Evolutionary conservation across 2,329 filamentous ascomycete genomes (phyloP).

Genomic region (Scopulariopsis brevicaulis): DNA sequence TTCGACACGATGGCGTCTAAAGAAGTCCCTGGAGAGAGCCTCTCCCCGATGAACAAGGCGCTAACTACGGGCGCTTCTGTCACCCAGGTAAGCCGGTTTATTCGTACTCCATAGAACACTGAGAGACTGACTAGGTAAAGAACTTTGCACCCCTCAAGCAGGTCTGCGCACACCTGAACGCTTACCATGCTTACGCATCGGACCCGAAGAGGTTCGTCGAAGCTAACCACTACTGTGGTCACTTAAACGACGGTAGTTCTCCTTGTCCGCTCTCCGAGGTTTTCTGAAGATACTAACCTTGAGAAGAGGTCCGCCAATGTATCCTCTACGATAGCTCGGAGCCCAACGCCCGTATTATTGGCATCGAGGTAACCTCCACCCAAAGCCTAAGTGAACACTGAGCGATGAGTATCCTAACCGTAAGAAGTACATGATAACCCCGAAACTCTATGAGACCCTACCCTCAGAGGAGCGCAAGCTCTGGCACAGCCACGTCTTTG

Average conservation of each 20-base stretch:
- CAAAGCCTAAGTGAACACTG: no score
- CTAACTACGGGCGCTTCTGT: constrained; percentile 50
- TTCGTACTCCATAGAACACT: not conserved
- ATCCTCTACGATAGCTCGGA: constrained; percentile 68
- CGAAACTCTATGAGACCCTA: constrained; percentile 54
- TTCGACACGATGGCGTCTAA: not conserved
- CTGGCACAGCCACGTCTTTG: constrained; percentile 70
- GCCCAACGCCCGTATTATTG: constrained; percentile 61
- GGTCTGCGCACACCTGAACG: constrained; percentile 74
- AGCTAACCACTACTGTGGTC: constrained; percentile 76
- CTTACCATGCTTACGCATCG: constrained; percentile 74
- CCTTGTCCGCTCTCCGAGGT: not conserved
- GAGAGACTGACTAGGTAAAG: constrained; percentile 17
- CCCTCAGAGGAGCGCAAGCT: constrained; percentile 56
- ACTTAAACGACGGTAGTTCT: constrained; percentile 35
- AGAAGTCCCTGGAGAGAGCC: constrained; percentile 28
- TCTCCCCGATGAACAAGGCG: constrained; percentile 41
- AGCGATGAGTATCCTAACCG: no score
- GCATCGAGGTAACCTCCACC: constrained; percentile 42
- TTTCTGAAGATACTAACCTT: not conserved
- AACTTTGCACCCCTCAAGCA: constrained; percentile 61
- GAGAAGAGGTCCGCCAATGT: constrained; percentile 69
- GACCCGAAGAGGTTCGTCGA: constrained; percentile 57
- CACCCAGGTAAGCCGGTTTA: constrained; percentile 33
- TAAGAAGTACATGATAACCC: constrained; percentile 62